Base-by-base conservation (phyloP, 495 filamentous ascomycete species). In the Podospora australis region DNA sequence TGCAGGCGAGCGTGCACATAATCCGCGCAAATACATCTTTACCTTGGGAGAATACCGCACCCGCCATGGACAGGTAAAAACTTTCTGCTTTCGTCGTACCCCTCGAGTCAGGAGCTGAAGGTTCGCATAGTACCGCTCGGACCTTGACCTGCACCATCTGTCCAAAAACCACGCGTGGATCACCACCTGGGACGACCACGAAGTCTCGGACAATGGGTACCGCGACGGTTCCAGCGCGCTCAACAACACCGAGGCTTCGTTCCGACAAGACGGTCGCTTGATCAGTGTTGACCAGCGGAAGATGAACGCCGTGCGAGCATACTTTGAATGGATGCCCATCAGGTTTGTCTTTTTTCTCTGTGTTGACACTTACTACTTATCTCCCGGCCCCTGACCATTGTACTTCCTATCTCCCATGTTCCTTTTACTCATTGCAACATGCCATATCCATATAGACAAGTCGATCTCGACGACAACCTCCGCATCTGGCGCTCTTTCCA, bases 121-220 rank as follows among this genome's bases (percentile, higher is more conserved):
- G n/a, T n/a, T n/a, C n/a, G n/a, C n/a, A n/a, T 3, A 36, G 49
- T 58, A 58, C 49, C 56, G 56, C n/a, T 49, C 48, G 5, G 56
- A 58, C 25, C 49, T 75, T 7, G 81, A 83, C 57, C 55, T 75
- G 3, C 80, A 84, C 48, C 70, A 82, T 1, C 55, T 75, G 3
- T 60, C 71, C 1, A 68, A 75, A 47, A 61, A 68, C 23, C 81
- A 75, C 49, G 66, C 81, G 2, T 83, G 81, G 81, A 82, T 85
- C 46, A 63, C 78, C 3, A 79, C 82, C 14, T 85, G 80, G 81
- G 80, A 84, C 58, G 81, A 83, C 47, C 81, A 83, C 58, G 79
- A 85, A 61, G 71, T 83, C 24, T 78, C 77, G n/a, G 75, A 85
- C 54, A 83, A 85, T 53, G 72, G 66, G n/a, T 85, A 73, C 58